phyloP scores from a whole-genome alignment of 306 rosid species.

The Trichosanthes cucumerina region DNA sequence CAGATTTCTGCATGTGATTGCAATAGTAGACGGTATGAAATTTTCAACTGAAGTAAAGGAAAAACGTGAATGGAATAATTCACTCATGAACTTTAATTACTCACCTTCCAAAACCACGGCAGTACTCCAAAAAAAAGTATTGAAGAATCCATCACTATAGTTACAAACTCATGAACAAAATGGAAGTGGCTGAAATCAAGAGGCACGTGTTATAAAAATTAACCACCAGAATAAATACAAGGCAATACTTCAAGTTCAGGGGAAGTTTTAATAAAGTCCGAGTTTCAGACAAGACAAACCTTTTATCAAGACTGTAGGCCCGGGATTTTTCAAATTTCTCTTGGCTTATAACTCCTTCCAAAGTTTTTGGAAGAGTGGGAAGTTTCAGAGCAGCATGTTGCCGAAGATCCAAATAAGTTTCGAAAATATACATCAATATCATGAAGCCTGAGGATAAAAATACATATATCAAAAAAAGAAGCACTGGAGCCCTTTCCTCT shows the following conservation, averaged over 20 bases:
- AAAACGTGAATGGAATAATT: not conserved
- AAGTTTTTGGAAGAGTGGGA: conserved; percentile 80
- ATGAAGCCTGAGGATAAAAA: conserved; percentile 54
- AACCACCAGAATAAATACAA: not conserved
- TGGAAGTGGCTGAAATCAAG: conserved; percentile 62
- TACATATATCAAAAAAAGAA: not conserved
- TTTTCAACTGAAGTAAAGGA: not conserved
- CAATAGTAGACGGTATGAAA: conserved; percentile 9
- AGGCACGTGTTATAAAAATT: conserved; percentile 1
- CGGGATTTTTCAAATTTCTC: conserved; percentile 89
- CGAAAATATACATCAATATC: conserved; percentile 83
- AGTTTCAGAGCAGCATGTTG: conserved; percentile 77
- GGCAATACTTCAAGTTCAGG: not conserved
- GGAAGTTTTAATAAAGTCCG: not conserved
- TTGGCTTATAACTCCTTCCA: conserved; percentile 85
- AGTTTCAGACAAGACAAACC: conserved; percentile 31
- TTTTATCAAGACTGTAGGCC: conserved; percentile 91
- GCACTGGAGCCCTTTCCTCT: not conserved
- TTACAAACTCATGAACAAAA: conserved; percentile 81
- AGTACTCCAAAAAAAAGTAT: conserved; percentile 62
- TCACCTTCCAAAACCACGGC: conserved; percentile 99
- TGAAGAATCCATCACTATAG: conserved; percentile 77
- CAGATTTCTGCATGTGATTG: conserved; percentile 65
- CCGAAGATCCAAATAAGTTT: conserved; percentile 73
- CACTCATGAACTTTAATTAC: conserved; percentile 19